Percentiles rank a stretch among this genome's conserved stretches.
Conservation (phyloP, 306 rosid genomes). For the Prunus campanulata region DNA sequence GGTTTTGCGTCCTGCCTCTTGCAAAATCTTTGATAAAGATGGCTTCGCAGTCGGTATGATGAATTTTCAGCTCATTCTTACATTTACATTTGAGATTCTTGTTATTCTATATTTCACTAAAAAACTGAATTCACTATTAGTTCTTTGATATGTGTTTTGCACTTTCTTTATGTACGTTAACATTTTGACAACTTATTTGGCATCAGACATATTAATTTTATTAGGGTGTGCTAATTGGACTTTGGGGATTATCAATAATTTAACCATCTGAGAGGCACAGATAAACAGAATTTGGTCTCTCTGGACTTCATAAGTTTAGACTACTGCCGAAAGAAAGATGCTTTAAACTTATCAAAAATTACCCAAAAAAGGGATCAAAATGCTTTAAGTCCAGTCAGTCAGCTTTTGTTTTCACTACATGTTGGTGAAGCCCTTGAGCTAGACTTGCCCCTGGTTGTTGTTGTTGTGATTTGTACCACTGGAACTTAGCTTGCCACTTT, state of each 20-base stretch:
- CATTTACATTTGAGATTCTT: background rate
- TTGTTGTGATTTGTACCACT: background rate
- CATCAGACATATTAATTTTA: background rate
- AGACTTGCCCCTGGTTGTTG: background rate
- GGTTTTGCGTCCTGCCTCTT: conserved; percentile 86
- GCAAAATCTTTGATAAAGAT: conserved; percentile 48
- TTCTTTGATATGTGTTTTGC: background rate
- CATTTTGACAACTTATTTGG: background rate
- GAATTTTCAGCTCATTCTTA: background rate
- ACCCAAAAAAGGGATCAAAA: background rate
- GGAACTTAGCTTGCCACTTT: background rate
- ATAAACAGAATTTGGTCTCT: background rate
- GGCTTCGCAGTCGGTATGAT: conserved; percentile 70
- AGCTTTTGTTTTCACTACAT: background rate
- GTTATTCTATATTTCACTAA: too few relatives aligned
- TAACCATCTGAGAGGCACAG: background rate
- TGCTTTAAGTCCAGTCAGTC: background rate
- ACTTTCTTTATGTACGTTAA: background rate
- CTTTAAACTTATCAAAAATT: background rate
- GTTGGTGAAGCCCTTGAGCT: background rate
- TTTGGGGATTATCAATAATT: background rate
- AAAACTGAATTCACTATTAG: background rate
- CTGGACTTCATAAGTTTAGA: background rate
- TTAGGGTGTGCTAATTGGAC: background rate
- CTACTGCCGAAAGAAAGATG: background rate